phyloP scores from a whole-genome alignment of 257 asterid species.

The Primulina huaijiensis region DNA sequence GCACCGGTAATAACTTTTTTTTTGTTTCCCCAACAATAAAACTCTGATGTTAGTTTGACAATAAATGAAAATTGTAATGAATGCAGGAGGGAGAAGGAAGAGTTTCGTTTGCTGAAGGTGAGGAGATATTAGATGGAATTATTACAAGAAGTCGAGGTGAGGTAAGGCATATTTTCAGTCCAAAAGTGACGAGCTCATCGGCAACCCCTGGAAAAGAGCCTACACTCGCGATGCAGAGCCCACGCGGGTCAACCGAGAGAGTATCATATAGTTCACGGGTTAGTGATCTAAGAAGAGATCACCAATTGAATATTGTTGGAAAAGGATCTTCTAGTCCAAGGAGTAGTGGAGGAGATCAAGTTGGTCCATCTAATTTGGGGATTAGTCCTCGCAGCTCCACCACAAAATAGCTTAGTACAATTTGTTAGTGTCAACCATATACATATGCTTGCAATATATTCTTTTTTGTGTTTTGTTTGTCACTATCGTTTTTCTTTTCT shows the following conservation, averaged over 20 bases:
- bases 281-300: constrained; percentile 49
- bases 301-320: constrained; percentile 33
- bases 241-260: constrained; percentile 44
- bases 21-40: neutral
- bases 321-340: constrained; percentile 52
- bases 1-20: constrained; percentile 34
- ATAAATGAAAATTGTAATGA: neutral
- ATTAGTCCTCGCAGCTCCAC: constrained; percentile 41
- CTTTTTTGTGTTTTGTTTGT: constrained; percentile 18
- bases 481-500: constrained; percentile 7
- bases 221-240: constrained; percentile 51
- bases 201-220: constrained; percentile 57
- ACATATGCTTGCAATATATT: neutral
- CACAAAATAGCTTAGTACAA: constrained; percentile 21
- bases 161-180: constrained; percentile 58
- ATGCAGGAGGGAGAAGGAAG: constrained; percentile 64
- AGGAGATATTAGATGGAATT: constrained; percentile 71
- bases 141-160: constrained; percentile 91
- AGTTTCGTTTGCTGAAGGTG: constrained; percentile 50
- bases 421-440: neutral
- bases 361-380: constrained; percentile 51
- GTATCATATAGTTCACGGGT: constrained; percentile 54
- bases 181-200: constrained; percentile 56
- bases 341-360: constrained; percentile 46
- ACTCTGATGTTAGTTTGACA: neutral